Evolutionary conservation across 495 filamentous ascomycete species (phyloP), one percentile per base, ranked within the genome.

Genomic region (Durotheca rogersii): DNA sequence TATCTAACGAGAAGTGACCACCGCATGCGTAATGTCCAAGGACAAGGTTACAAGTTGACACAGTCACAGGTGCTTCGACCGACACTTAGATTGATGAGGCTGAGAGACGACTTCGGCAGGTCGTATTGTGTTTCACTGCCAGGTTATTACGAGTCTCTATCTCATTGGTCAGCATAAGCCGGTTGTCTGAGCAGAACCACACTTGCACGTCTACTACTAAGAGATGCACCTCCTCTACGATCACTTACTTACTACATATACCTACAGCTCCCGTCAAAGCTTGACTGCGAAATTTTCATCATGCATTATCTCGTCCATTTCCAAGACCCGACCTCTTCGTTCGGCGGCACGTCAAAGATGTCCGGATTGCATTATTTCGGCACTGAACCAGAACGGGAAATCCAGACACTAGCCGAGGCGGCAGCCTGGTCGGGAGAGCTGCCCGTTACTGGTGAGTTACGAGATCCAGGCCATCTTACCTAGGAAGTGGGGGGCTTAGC

Each of bases 201-300:
- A 44, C 46, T 49, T 44, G 17, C 41, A 41, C 55, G 37, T 53
- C 41, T n/a, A 32, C 23, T 48, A 54, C 46, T 43, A 54, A 59
- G 40, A 54, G n/a, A 32, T 41, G 31, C 31, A 25, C 45, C 45
- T 42, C 44, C 50, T 54, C 31, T 44, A 54, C 35, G 36, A 16
- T 1, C 20, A 14, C 46, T 54, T 54, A 59, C 56, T 59, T 59
- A 59, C 56, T 59, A 59, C 56, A 59, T 59, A 59, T 54, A 41
- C 10, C 40, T n/a, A 50, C 48, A 35, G 20, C 29, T 14, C 30
- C 39, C 12, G 38, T 32, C 5, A 38, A 27, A 20, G 11, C 46
- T 54, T 31, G 18, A 39, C 23, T 12, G 23, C 32, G 32, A 47
- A 29, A 30, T 23, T 27, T 21, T 53, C 19, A 23, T 10, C 50